Evolutionary conservation across 345 rosid genomes (phyloP).

Genomic region (Eucalyptus sp.): DNA sequence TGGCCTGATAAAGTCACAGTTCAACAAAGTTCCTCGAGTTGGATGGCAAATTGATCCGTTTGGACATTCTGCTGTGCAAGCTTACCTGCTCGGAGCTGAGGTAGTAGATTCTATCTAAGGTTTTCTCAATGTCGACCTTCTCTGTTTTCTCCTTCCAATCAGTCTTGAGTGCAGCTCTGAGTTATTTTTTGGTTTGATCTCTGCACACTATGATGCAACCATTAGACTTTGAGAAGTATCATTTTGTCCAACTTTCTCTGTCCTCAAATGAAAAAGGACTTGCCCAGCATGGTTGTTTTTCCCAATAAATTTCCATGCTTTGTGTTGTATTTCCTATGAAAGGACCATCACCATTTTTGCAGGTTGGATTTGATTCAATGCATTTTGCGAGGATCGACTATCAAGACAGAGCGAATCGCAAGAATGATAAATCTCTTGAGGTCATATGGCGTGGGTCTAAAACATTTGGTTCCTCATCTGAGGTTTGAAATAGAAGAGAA

Average conservation of each 20-base stretch:
- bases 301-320: not conserved
- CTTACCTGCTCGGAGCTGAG: slow-evolving; percentile 78
- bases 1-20: slow-evolving; percentile 43
- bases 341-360: not conserved
- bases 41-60: slow-evolving; percentile 97
- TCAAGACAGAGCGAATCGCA: slow-evolving; percentile 75
- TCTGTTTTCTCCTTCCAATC: not conserved
- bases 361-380: slow-evolving; percentile 78
- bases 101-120: not conserved
- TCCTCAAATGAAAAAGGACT: not conserved
- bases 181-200: not conserved
- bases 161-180: not conserved
- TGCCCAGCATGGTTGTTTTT: not conserved
- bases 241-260: not conserved
- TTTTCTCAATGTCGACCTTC: not conserved
- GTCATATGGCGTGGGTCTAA: slow-evolving; percentile 86
- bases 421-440: slow-evolving; percentile 51
- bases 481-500: slow-evolving; percentile 20
- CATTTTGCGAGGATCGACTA: slow-evolving; percentile 90
- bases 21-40: slow-evolving; percentile 65
- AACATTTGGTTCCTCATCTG: slow-evolving; percentile 73
- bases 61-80: slow-evolving; percentile 91
- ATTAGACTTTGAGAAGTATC: not conserved
- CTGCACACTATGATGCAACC: not conserved
- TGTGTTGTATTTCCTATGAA: not conserved